These are phyloP conservation scores for Tirmania nivea DNA, from an alignment of 495 filamentous ascomycete genomes.

Conservation along the genomic window DNA sequence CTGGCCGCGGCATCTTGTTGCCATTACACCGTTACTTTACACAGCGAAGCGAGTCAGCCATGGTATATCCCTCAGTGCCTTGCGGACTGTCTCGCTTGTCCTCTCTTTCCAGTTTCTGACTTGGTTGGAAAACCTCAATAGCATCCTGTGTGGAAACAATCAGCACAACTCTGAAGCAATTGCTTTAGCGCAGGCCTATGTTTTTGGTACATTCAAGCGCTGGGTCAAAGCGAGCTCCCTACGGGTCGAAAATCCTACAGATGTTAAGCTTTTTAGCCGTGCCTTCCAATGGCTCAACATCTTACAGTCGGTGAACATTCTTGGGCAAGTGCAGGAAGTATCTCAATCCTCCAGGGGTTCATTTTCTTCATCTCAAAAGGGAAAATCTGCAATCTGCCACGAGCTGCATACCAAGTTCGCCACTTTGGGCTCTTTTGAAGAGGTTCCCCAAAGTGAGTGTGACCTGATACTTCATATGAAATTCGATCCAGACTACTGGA, in stretches of 20 bases:
- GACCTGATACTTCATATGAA: background rate
- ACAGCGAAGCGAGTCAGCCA: background rate
- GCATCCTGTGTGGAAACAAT: background rate
- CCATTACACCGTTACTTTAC: background rate
- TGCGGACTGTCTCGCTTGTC: background rate
- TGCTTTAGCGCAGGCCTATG: background rate
- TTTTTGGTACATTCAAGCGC: background rate
- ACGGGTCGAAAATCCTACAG: background rate
- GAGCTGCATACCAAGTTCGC: background rate
- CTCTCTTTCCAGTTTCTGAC: background rate
- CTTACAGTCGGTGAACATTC: background rate
- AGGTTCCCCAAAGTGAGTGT: background rate
- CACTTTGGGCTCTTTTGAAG: no score
- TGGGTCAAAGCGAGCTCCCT: background rate
- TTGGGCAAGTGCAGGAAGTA: background rate
- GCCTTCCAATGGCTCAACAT: background rate
- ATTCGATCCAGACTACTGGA: background rate
- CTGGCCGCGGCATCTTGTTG: background rate
- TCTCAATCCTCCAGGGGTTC: background rate
- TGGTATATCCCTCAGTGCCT: background rate
- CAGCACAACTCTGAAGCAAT: background rate
- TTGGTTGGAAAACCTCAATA: background rate
- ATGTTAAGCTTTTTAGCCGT: background rate
- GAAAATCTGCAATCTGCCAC: background rate
- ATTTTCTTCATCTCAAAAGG: background rate